A percentile compares a stretch with the other conserved stretches of the same genome.
Evolutionary conservation across 2,329 filamentous ascomycete genomes (phyloP).

Genomic region (Dactylonectria estremocensis): DNA sequence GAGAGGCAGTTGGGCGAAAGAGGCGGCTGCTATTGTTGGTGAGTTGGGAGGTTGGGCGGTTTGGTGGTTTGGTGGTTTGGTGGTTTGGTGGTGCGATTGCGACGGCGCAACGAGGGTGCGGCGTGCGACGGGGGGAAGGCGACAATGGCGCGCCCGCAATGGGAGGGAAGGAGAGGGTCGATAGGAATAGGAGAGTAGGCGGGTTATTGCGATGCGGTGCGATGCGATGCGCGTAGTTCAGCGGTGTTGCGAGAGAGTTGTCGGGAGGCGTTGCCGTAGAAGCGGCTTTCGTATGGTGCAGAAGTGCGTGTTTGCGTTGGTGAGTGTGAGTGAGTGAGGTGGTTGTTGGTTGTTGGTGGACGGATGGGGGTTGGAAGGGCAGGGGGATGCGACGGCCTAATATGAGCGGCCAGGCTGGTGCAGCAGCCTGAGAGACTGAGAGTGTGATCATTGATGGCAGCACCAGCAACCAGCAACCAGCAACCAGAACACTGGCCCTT

Average conservation of each 20-base stretch:
- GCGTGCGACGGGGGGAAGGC: constrained; percentile 30
- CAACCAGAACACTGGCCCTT: constrained; percentile 24
- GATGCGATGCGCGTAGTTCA: constrained; percentile 3
- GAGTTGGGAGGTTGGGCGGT: constrained; percentile 17
- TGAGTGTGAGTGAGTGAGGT: constrained; percentile 39
- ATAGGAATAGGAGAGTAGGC: neutral
- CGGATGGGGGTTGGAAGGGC: constrained; percentile 39
- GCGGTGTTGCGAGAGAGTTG: constrained; percentile 8
- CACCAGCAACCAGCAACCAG: too few relatives aligned
- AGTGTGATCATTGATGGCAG: too few relatives aligned
- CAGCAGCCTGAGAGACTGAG: constrained; percentile 15
- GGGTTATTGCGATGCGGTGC: neutral
- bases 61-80: constrained; percentile 41
- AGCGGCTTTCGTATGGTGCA: neutral
- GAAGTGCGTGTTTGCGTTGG: constrained; percentile 9
- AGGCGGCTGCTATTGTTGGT: constrained; percentile 21
- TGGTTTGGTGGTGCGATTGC: constrained; percentile 47
- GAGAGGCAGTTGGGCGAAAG: constrained; percentile 14
- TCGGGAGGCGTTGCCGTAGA: constrained; percentile 4
- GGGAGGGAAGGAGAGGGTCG: constrained; percentile 7
- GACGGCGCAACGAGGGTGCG: constrained; percentile 28
- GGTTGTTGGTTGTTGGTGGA: constrained; percentile 42
- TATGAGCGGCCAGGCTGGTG: constrained; percentile 36
- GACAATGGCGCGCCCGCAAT: constrained; percentile 37
- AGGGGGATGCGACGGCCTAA: constrained; percentile 46